These are phyloP conservation scores for Wolfiporia cocos DNA, from an alignment of 1,284 basidiomycete genomes.

Conservation along the genomic window DNA sequence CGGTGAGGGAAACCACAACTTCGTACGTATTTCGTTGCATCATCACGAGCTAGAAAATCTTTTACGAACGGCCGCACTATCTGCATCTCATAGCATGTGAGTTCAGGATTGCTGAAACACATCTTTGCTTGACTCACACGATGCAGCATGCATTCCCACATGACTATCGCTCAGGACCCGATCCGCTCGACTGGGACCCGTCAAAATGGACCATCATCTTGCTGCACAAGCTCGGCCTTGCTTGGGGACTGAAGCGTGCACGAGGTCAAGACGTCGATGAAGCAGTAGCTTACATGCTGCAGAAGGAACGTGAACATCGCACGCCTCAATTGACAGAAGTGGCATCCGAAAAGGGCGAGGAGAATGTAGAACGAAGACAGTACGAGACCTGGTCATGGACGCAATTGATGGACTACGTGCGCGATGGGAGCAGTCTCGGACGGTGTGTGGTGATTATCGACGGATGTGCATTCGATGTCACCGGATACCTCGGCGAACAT, in stretches of 20 bases:
- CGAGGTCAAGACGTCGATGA: constrained; percentile 53
- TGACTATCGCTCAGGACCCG: constrained; percentile 65
- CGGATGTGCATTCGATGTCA: constrained; percentile 59
- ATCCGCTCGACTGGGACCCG: constrained; percentile 67
- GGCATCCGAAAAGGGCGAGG: neutral
- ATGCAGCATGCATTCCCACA: constrained; percentile 72
- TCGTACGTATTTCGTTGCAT: constrained; percentile 36
- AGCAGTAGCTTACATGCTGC: constrained; percentile 50
- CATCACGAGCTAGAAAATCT: neutral
- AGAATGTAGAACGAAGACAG: constrained; percentile 16
- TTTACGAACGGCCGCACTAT: neutral
- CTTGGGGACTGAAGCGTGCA: constrained; percentile 45
- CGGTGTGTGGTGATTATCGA: constrained; percentile 53
- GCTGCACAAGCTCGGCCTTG: constrained; percentile 50
- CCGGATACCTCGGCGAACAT: constrained; percentile 61
- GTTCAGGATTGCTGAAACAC: neutral
- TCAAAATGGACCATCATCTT: constrained; percentile 72
- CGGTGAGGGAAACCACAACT: constrained; percentile 80
- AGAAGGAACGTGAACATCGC: constrained; percentile 25
- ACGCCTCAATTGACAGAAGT: constrained; percentile 1
- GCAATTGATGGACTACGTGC: constrained; percentile 31
- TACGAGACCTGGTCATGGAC: constrained; percentile 36
- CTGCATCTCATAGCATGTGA: neutral
- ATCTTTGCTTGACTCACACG: constrained; percentile 2
- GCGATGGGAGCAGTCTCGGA: constrained; percentile 21